phyloP scores from a whole-genome alignment of 345 rosid species.

The Moricandia moricandioides region DNA sequence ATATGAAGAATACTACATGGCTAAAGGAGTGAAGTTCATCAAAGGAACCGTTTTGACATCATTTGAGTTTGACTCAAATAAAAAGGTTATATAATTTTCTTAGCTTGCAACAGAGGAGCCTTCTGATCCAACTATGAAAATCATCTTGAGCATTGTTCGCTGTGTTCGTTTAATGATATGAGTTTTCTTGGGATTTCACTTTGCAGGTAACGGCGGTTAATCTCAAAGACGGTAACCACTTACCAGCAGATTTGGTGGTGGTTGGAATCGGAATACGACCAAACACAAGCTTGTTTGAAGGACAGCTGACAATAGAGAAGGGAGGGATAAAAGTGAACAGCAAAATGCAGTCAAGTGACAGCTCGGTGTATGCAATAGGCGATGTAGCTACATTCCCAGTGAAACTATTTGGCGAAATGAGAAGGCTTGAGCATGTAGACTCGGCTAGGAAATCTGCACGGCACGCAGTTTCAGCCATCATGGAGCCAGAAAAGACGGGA shows the following conservation, averaged over 20 bases:
- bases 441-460: constrained; percentile 81
- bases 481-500: constrained; percentile 67
- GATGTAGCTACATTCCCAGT: constrained; percentile 93
- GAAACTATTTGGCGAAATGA: constrained; percentile 66
- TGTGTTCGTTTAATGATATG: constrained; percentile 5
- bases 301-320: constrained; percentile 82
- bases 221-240: constrained; percentile 70
- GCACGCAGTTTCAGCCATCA: constrained; percentile 70
- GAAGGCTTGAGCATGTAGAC: constrained; percentile 97
- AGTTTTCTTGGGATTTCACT: constrained; percentile 3
- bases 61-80: constrained; percentile 61
- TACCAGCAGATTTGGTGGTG: constrained; percentile 79
- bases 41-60: constrained; percentile 85
- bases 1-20: constrained; percentile 70
- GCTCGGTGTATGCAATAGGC: constrained; percentile 83
- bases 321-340: constrained; percentile 94
- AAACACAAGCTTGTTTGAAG: constrained; percentile 88
- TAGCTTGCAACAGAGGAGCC: constrained; percentile 22
- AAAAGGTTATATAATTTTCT: constrained; percentile 45
- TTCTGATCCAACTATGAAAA: background rate
- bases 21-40: constrained; percentile 77
- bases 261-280: constrained; percentile 95
- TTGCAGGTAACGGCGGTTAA: constrained; percentile 77
- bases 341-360: constrained; percentile 76
- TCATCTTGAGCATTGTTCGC: background rate